These are phyloP conservation scores for Rhamnella rubrinervis DNA, from an alignment of 331 rosid genomes.

Conservation along the genomic window DNA sequence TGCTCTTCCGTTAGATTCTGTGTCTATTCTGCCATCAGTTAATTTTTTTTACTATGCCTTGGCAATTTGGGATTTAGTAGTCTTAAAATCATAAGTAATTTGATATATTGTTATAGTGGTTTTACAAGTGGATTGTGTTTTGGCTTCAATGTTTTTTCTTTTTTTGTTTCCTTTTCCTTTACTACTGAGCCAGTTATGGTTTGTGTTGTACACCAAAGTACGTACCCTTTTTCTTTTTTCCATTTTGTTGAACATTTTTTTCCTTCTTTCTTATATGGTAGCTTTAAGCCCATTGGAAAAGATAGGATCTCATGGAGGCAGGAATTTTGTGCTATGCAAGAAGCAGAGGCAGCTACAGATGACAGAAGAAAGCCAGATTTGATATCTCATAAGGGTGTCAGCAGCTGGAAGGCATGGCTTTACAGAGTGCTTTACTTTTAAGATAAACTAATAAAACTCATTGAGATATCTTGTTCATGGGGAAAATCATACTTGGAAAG, in stretches of 20 bases:
- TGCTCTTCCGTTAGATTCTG: too few species aligned
- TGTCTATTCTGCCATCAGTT: too few species aligned
- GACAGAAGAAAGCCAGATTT: constrained; percentile 27
- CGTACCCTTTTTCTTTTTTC: neutral
- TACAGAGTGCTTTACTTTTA: constrained; percentile 36
- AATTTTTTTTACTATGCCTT: too few species aligned
- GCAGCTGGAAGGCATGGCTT: constrained; percentile 57
- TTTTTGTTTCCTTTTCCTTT: too few species aligned
- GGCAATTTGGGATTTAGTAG: too few species aligned
- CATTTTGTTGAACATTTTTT: too few species aligned
- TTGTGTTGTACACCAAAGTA: neutral
- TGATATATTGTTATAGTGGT: too few species aligned
- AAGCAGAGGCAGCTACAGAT: constrained; percentile 31
- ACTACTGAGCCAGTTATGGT: too few species aligned
- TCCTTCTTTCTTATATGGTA: constrained; percentile 27
- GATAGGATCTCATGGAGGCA: constrained; percentile 51
- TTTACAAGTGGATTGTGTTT: too few species aligned
- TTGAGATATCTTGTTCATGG: neutral
- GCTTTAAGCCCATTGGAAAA: constrained; percentile 61
- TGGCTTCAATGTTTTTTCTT: too few species aligned
- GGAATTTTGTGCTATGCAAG: constrained; percentile 61
- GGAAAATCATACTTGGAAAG: neutral
- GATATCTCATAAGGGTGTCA: constrained; percentile 32
- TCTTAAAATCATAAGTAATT: too few species aligned
- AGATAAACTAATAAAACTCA: constrained; percentile 20